Evolutionary conservation across 495 filamentous ascomycete species (phyloP).

Genomic region (Trichoderma virens): DNA sequence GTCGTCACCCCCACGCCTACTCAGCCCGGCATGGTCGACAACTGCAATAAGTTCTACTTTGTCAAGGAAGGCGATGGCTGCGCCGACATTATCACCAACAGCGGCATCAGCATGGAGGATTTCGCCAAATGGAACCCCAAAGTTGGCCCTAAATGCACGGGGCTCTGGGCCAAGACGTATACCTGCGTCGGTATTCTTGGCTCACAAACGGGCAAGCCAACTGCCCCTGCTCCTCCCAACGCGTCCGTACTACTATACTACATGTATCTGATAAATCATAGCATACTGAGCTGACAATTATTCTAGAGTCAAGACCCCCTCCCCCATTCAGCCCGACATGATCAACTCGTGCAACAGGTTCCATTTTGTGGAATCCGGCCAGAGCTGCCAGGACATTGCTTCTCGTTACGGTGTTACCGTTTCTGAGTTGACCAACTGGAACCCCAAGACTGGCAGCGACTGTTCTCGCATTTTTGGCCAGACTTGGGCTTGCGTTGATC

Average conservation of each 20-base stretch:
- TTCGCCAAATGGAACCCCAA: conserved; percentile 19
- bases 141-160: conserved; percentile 15
- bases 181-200: conserved; percentile 14
- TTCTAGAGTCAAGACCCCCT: conserved; percentile 16
- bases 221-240: conserved; percentile 12
- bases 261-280: too few species aligned
- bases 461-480: conserved; percentile 12
- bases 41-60: conserved; percentile 36
- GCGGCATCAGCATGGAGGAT: conserved; percentile 18
- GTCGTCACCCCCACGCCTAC: conserved; percentile 23
- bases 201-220: conserved; percentile 2
- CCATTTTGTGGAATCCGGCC: conserved; percentile 30
- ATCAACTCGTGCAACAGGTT: conserved; percentile 33
- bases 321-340: conserved; percentile 21
- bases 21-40: conserved; percentile 27
- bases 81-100: conserved; percentile 22
- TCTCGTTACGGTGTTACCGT: conserved; percentile 21
- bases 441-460: conserved; percentile 19
- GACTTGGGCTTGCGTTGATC: too few species aligned
- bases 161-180: conserved; percentile 13
- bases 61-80: conserved; percentile 36
- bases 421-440: conserved; percentile 26
- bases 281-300: too few species aligned
- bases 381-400: conserved; percentile 36
- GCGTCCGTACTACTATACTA: neutral